phyloP scores from a whole-genome alignment of 2,329 filamentous ascomycete species.

The Magnaporthiopsis incrustans region DNA sequence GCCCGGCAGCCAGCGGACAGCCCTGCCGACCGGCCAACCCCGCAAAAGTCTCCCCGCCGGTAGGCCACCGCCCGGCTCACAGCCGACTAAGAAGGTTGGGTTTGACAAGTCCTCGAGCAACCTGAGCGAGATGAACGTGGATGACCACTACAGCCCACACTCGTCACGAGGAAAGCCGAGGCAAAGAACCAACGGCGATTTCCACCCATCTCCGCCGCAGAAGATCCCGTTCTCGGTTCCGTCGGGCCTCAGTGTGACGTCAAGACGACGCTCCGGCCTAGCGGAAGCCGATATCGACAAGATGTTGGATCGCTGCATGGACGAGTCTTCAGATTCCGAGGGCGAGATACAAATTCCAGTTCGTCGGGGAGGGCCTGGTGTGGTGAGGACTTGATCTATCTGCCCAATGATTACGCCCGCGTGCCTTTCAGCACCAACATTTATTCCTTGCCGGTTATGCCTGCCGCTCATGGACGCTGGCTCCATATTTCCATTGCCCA shows the following conservation, averaged over 20 bases:
- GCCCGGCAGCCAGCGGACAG: slow-evolving; percentile 22
- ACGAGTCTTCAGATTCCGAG: slow-evolving; percentile 48
- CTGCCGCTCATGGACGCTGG: too few species aligned
- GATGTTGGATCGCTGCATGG: slow-evolving; percentile 46
- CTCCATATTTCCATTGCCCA: too few species aligned
- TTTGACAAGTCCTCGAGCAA: slow-evolving; percentile 38
- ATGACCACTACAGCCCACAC: slow-evolving; percentile 27
- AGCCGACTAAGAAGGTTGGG: slow-evolving; percentile 35
- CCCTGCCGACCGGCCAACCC: slow-evolving; percentile 39
- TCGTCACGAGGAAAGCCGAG: slow-evolving; percentile 31
- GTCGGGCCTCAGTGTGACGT: slow-evolving; percentile 34
- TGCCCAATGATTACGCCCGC: background rate
- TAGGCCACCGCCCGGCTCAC: slow-evolving; percentile 29
- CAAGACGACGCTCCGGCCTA: slow-evolving; percentile 32
- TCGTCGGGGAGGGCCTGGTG: slow-evolving; percentile 7
- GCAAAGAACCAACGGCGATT: slow-evolving; percentile 32
- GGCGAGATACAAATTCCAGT: slow-evolving; percentile 45
- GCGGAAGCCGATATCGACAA: slow-evolving; percentile 50
- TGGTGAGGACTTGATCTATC: background rate
- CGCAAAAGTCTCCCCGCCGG: slow-evolving; percentile 45
- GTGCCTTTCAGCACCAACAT: too few species aligned
- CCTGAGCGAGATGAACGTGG: slow-evolving; percentile 40
- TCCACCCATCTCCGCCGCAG: slow-evolving; percentile 22
- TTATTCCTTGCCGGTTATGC: background rate
- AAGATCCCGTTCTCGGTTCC: slow-evolving; percentile 39